phyloP scores from a whole-genome alignment of 1,284 basidiomycete genomes.

The Papiliotrema nemorosa region DNA sequence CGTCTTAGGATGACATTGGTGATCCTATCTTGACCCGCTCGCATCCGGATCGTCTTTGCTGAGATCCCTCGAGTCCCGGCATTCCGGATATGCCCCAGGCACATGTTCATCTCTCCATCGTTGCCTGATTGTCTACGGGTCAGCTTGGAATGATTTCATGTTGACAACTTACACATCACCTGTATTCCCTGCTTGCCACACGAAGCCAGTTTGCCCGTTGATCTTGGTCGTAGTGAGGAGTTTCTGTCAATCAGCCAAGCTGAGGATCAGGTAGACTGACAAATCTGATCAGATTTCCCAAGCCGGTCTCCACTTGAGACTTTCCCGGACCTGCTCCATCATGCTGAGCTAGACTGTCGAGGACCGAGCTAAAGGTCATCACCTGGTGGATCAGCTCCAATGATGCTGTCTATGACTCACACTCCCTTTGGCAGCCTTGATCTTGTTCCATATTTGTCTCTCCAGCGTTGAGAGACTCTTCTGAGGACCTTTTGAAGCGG shows the following conservation, averaged over 20 bases:
- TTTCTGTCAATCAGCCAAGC: no score
- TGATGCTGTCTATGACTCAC: background rate
- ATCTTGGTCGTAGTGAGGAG: no score
- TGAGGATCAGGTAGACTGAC: no score
- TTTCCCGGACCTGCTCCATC: no score
- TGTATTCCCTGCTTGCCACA: background rate
- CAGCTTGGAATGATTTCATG: background rate
- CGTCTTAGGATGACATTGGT: constrained; percentile 32
- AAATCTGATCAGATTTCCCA: no score
- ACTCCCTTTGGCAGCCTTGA: background rate
- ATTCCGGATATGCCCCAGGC: constrained; percentile 5
- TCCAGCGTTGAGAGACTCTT: background rate
- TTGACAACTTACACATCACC: background rate
- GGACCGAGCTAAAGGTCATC: background rate
- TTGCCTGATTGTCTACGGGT: background rate
- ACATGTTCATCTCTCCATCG: constrained; percentile 2
- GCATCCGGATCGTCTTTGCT: constrained; percentile 11
- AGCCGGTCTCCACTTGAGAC: no score
- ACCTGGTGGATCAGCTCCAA: background rate
- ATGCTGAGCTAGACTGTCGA: background rate
- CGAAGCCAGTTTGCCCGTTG: background rate
- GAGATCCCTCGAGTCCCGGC: constrained; percentile 23
- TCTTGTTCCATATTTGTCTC: background rate
- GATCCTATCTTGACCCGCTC: constrained; percentile 33
- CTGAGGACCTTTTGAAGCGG: background rate